Conservation (phyloP, 2,329 filamentous ascomycete genomes). For the Cladosporium colombiae region DNA sequence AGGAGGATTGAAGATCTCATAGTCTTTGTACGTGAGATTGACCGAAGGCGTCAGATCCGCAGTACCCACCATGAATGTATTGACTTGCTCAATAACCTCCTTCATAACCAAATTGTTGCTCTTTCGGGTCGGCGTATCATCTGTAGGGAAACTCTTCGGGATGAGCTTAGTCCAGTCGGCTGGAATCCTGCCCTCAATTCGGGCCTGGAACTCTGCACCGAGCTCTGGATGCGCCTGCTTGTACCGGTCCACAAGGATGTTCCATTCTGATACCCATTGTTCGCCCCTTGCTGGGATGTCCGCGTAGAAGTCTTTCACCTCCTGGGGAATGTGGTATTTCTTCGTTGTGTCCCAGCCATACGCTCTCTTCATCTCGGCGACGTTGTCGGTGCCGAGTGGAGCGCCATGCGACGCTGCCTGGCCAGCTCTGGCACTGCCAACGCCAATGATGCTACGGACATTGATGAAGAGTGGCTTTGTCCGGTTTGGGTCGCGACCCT, state of each 20-base stretch:
- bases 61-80: conserved; percentile 41
- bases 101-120: conserved; percentile 49
- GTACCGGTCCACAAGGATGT: conserved; percentile 42
- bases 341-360: conserved; percentile 52
- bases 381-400: conserved; percentile 56
- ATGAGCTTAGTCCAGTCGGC: conserved; percentile 53
- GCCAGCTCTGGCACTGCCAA: conserved; percentile 53
- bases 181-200: conserved; percentile 52
- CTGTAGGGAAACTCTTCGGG: conserved; percentile 50
- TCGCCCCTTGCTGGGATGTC: conserved; percentile 51
- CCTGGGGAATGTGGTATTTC: conserved; percentile 42
- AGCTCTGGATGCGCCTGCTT: conserved; percentile 51
- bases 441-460: conserved; percentile 57
- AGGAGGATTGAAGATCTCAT: conserved; percentile 52
- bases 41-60: conserved; percentile 42
- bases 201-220: conserved; percentile 49
- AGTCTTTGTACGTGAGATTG: conserved; percentile 45
- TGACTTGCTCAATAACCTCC: conserved; percentile 36
- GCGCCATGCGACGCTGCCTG: conserved; percentile 60
- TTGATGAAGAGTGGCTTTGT: conserved; percentile 59
- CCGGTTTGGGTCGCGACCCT: conserved; percentile 35
- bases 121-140: conserved; percentile 53
- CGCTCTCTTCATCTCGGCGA: conserved; percentile 56
- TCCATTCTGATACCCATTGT: conserved; percentile 52
- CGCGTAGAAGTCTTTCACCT: conserved; percentile 55